Percentiles rank a stretch among this genome's conserved stretches.
Evolutionary conservation across 2,329 filamentous ascomycete genomes (phyloP).

Genomic region (Fusarium sp.): DNA sequence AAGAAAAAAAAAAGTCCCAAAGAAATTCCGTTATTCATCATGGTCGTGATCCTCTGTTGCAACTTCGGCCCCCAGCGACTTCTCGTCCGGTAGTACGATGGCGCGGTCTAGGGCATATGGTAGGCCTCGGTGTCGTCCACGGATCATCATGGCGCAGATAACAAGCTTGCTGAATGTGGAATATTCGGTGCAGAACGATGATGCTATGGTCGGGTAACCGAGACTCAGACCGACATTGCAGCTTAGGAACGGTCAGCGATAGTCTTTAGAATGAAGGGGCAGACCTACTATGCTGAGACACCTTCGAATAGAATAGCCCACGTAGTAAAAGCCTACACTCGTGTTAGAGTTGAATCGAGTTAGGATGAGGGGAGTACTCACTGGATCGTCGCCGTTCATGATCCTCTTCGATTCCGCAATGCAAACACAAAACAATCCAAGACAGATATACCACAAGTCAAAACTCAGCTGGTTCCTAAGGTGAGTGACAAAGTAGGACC

Average conservation of each 20-base stretch:
- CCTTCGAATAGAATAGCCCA: constrained; percentile 50
- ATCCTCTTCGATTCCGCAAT: constrained; percentile 44
- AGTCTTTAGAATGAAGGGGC: no score
- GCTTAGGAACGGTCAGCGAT: constrained; percentile 33
- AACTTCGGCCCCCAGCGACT: constrained; percentile 25
- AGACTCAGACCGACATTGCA: constrained; percentile 50
- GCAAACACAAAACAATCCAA: constrained; percentile 50
- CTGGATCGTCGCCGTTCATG: constrained; percentile 40
- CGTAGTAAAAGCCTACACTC: constrained; percentile 41
- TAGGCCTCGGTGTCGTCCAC: constrained; percentile 49
- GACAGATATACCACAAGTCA: constrained; percentile 53
- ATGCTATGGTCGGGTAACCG: constrained; percentile 44
- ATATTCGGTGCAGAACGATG: constrained; percentile 47
- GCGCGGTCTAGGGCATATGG: constrained; percentile 49
- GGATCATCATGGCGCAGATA: constrained; percentile 51
- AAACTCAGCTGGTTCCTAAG: constrained; percentile 52
- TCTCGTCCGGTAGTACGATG: constrained; percentile 45
- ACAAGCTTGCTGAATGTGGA: constrained; percentile 48
- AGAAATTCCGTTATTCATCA: constrained; percentile 16
- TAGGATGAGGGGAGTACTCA: constrained; percentile 5
- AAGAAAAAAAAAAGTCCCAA: background rate
- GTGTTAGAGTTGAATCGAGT: background rate
- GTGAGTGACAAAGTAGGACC: constrained; percentile 47
- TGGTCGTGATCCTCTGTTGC: constrained; percentile 8
- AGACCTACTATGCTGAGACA: constrained; percentile 47